Evolutionary conservation across 345 rosid genomes (phyloP), one percentile per base, ranked within the genome.

Genomic region (Cardamine occulta): DNA sequence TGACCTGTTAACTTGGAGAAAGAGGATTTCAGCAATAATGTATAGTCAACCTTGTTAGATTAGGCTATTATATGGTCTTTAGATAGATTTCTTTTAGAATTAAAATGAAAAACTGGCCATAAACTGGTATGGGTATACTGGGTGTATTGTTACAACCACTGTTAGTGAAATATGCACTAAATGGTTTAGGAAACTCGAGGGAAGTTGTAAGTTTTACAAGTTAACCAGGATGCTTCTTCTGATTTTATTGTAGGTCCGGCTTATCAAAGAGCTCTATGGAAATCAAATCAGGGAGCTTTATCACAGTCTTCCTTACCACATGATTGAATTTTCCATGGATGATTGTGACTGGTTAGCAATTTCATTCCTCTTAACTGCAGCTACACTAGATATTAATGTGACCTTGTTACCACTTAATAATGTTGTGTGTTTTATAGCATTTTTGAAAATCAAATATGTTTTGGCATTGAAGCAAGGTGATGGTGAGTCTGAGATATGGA

Each of bases 241-340:
- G 59, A 58, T 57, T 39, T 10, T 31, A 29, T 52, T 86, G 76
- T 84, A 95, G 99, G 97, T 95, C 48, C 88, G 93, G 52, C 89
- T 95, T 64, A 83, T 89, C 44, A 95, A 90, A 80, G 99, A 95
- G 80, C 80, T 95, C 76, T 95, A 88, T 79, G 97, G 99, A 73
- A 89, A 90, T 82, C 97, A 92, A 77, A 92, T 95, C 63, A 86
- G 88, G 57, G 97, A 91, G 82, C 79, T 95, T 62, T 91, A 89
- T 80, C 92, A 92, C 70, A 92, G 96, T 82, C 96, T 90, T 81
- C 97, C 99, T 1, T 90, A 88, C 85, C 91, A 92, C 86, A 86
- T 92, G 89, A 79, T 92, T 75, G 96, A 95, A 81, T 95, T 90
- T 79, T 82, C 79, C 21, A 77, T 92, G 7, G 96, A 89, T 60